phyloP scores from a whole-genome alignment of 2,329 filamentous ascomycete genomes.

The Leptographium flavum region DNA sequence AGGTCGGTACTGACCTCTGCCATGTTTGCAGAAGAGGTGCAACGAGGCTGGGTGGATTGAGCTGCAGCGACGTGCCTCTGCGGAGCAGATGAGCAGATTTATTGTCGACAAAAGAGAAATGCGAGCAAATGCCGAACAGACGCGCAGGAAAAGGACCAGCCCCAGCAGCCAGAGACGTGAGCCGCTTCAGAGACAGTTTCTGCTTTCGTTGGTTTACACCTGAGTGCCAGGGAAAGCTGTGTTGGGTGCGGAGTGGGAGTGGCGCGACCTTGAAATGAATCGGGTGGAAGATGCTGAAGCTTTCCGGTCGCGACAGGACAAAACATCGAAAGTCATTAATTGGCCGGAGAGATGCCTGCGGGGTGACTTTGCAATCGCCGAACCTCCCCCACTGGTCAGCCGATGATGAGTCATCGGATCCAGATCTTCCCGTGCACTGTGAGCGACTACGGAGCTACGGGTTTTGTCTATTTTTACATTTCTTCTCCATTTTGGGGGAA shows the following conservation, averaged over 20 bases:
- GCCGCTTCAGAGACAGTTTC: too few species aligned
- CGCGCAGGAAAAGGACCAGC: background rate
- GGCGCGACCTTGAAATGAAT: background rate
- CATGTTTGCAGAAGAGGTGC: constrained; percentile 1
- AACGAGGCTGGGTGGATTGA: background rate
- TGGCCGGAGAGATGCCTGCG: background rate
- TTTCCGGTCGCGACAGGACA: background rate
- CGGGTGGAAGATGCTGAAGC: background rate
- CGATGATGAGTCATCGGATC: background rate
- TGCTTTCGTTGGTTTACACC: too few species aligned
- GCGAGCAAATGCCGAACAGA: background rate
- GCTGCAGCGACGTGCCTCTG: background rate
- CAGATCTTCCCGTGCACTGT: too few species aligned
- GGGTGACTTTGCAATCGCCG: background rate
- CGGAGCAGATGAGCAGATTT: background rate
- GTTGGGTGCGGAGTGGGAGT: background rate
- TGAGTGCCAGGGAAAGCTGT: background rate
- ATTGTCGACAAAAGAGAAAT: background rate
- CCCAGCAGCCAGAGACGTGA: background rate
- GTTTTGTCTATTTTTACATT: background rate
- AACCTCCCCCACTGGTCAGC: background rate
- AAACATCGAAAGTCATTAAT: background rate
- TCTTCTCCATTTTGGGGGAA: background rate
- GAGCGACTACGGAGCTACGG: background rate
- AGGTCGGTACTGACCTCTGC: constrained; percentile 5